Percentiles rank a stretch among this genome's conserved stretches.
phyloP scores from a whole-genome alignment of 306 rosid species.

The Oxytropis ochrocephala region DNA sequence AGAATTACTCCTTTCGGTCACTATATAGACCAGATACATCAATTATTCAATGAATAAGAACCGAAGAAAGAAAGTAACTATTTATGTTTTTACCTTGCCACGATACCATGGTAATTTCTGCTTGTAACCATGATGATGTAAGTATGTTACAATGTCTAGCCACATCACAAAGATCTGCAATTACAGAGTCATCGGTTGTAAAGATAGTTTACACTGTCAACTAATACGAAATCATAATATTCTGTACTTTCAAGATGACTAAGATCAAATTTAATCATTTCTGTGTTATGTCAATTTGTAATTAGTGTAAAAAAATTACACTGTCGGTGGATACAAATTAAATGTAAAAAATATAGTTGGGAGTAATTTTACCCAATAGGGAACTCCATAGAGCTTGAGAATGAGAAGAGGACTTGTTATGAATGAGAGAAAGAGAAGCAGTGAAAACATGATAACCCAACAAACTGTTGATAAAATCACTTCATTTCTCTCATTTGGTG shows the following conservation, averaged over 20 bases:
- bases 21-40: too few species aligned
- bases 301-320: too few species aligned
- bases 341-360: too few species aligned
- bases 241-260: too few species aligned
- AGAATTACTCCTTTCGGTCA: too few species aligned
- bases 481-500: slow-evolving; percentile 52
- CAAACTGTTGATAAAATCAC: slow-evolving; percentile 59
- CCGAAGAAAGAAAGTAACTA: not conserved
- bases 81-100: slow-evolving; percentile 54
- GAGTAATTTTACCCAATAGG: slow-evolving; percentile 57
- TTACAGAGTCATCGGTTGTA: too few species aligned
- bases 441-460: slow-evolving; percentile 54
- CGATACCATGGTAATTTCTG: slow-evolving; percentile 96
- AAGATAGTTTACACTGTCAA: too few species aligned
- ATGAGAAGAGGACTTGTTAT: slow-evolving; percentile 45
- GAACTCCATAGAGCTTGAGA: slow-evolving; percentile 66
- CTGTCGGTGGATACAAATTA: too few species aligned
- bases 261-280: too few species aligned
- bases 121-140: slow-evolving; percentile 90
- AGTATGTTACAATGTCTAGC: slow-evolving; percentile 81
- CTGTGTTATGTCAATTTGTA: too few species aligned
- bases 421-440: slow-evolving; percentile 43
- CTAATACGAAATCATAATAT: too few species aligned
- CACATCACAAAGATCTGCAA: slow-evolving; percentile 71
- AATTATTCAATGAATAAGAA: not conserved